These are phyloP conservation scores for Umbilicus rupestris DNA, from an alignment of 164 flowering plant genomes.

Conservation along the genomic window DNA sequence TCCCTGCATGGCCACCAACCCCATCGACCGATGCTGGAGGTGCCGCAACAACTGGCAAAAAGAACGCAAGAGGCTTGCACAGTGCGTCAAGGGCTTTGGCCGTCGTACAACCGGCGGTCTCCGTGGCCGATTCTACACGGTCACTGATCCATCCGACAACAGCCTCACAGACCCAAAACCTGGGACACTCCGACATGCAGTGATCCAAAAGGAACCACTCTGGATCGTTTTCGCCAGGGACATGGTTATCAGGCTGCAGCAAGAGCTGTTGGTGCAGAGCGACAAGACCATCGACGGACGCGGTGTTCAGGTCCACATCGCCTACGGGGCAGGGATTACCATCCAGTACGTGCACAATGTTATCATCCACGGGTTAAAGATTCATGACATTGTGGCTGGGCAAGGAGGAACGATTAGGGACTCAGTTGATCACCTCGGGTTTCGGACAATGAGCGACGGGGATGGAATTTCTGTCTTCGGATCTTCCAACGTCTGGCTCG, in stretches of 20 bases:
- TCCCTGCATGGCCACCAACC: neutral
- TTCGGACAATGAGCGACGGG: neutral
- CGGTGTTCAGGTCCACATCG: conserved; percentile 2
- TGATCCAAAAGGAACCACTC: neutral
- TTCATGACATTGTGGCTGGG: neutral
- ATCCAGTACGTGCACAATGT: conserved; percentile 2
- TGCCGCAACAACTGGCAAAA: conserved; percentile 3
- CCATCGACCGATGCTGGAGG: conserved; percentile 6
- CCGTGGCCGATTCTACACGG: neutral
- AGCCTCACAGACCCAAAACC: conserved; percentile 1
- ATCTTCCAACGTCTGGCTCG: conserved; percentile 1
- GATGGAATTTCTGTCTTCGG: neutral
- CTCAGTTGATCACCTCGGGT: neutral
- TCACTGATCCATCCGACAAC: conserved; percentile 2
- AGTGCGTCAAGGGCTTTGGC: conserved; percentile 1
- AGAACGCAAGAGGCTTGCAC: neutral
- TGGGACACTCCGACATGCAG: neutral
- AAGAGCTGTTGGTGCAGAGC: neutral
- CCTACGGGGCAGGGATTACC: neutral
- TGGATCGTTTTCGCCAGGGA: neutral
- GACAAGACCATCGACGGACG: conserved; percentile 1
- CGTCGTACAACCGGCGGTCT: conserved; percentile 6
- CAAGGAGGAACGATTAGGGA: neutral
- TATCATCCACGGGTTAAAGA: neutral
- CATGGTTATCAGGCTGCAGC: conserved; percentile 2